Base-by-base conservation (phyloP, 2,329 filamentous ascomycete species). In the Arachnomyces sp. region DNA sequence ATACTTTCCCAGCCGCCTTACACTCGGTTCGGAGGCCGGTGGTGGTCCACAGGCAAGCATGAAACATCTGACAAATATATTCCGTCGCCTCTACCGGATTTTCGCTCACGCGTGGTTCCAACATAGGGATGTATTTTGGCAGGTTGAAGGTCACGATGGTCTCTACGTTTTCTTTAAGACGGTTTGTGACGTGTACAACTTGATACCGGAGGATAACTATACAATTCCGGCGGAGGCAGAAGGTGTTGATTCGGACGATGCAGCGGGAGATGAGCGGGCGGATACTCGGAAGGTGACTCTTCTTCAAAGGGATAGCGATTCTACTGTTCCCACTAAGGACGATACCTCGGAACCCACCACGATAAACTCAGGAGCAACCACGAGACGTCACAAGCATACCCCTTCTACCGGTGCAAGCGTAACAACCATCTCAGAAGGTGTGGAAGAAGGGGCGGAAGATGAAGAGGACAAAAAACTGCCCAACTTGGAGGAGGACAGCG, bases 21-120 rank as follows among this genome's bases (percentile, higher is more conserved):
- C 73, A 1, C 58, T 82, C 32, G 77, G 77, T 18, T 61, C 62
- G 4, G 65, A 66, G 42, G 55, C 59, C 21, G 60, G 52, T n/a
- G 65, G 63, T 32, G 65, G 62, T 2, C 57, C 60, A 1, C 63
- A 66, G 44, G 59, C 65, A n/a, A 66, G 65, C 49, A 65, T 67
- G 62, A 56, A 62, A 62, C 90, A 93, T 60, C 72, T 98, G 44
- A 84, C 90, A 52, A 96, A 95, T 61, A 90, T 98, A 42, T 96
- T 98, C 65, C 78, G 92, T 41, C 78, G 92, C 11, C 77, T 96
- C 36, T 94, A 98, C 63, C 79, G 92, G 44, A 96, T 98, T 64
- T 98, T 96, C 59, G 92, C 92, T 34, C 92, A 98, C 60, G 92
- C 92, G 6, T 98, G 92, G 92, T 98, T 95, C 62, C 88, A 95